phyloP scores from a whole-genome alignment of 2,329 filamentous ascomycete species.

The Rhynchosporium agropyri region DNA sequence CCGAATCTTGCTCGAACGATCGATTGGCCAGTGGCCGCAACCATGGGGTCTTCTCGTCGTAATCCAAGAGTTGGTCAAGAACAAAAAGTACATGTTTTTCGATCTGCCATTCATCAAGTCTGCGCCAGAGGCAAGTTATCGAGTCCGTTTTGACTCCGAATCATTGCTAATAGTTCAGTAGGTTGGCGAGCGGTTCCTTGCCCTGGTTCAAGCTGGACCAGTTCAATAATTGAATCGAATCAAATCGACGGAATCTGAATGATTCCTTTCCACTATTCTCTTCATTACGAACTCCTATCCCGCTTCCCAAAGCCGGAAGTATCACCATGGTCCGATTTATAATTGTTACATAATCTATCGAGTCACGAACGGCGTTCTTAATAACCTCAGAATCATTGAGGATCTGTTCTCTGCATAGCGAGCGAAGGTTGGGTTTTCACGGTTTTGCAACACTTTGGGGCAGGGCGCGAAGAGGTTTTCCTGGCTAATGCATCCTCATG shows the following conservation, averaged over 20 bases:
- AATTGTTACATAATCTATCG: constrained; percentile 42
- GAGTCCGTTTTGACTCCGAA: not conserved
- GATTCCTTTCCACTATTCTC: constrained; percentile 12
- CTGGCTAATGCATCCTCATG: constrained; percentile 42
- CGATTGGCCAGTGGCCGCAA: constrained; percentile 88
- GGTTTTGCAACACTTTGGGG: constrained; percentile 37
- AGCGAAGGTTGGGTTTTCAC: constrained; percentile 42
- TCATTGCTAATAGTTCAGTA: constrained; percentile 30
- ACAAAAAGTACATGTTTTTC: constrained; percentile 89
- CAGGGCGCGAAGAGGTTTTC: constrained; percentile 31
- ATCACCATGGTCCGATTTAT: constrained; percentile 27
- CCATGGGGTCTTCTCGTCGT: constrained; percentile 94
- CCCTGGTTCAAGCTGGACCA: constrained; percentile 30
- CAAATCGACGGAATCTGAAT: constrained; percentile 11
- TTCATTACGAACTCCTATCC: constrained; percentile 14
- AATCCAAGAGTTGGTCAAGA: constrained; percentile 87
- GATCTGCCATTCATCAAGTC: constrained; percentile 90
- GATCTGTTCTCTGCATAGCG: constrained; percentile 44
- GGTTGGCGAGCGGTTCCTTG: constrained; percentile 41
- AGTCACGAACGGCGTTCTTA: constrained; percentile 41
- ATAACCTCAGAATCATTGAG: constrained; percentile 36
- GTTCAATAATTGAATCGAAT: constrained; percentile 5
- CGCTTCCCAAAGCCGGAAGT: constrained; percentile 19
- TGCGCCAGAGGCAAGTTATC: constrained; percentile 72
- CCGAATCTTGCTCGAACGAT: constrained; percentile 81